phyloP scores from a whole-genome alignment of 2,329 filamentous ascomycete genomes.

The Ceratocystis destructans region DNA sequence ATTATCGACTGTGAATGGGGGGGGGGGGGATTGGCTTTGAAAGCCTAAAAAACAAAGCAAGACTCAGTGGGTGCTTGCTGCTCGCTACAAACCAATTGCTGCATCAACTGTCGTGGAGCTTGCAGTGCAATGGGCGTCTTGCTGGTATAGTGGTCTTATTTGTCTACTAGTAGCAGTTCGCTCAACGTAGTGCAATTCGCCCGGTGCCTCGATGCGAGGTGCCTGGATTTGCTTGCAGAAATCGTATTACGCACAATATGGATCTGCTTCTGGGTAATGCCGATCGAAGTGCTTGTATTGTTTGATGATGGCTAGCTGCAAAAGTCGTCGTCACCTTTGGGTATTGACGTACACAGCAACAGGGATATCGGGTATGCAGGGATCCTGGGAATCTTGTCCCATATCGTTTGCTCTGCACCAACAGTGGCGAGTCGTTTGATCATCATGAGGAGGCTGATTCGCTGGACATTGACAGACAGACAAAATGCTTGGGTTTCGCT shows the following conservation, averaged over 20 bases:
- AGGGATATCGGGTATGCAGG: background rate
- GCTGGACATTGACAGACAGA: background rate
- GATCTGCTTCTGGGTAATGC: background rate
- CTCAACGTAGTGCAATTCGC: no score
- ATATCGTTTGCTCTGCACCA: background rate
- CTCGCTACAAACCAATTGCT: no score
- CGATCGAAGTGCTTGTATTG: background rate
- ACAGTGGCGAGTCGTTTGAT: background rate
- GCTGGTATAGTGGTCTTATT: no score
- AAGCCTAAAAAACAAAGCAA: background rate
- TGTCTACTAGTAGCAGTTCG: no score
- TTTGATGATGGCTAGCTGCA: background rate
- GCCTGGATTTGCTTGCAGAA: no score
- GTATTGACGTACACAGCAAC: background rate
- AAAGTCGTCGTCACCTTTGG: slow-evolving; percentile 5
- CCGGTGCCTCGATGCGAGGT: no score
- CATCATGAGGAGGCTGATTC: background rate
- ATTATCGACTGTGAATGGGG: background rate
- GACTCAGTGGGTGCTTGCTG: background rate
- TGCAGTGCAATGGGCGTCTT: no score
- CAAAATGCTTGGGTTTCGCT: background rate
- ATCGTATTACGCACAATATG: no score
- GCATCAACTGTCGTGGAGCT: no score
- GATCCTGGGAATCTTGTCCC: background rate
- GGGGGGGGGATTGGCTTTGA: background rate